Evolutionary conservation across 2,329 filamentous ascomycete species (phyloP), one percentile per base, ranked within the genome.

Genomic region (Diplodia intermedia): DNA sequence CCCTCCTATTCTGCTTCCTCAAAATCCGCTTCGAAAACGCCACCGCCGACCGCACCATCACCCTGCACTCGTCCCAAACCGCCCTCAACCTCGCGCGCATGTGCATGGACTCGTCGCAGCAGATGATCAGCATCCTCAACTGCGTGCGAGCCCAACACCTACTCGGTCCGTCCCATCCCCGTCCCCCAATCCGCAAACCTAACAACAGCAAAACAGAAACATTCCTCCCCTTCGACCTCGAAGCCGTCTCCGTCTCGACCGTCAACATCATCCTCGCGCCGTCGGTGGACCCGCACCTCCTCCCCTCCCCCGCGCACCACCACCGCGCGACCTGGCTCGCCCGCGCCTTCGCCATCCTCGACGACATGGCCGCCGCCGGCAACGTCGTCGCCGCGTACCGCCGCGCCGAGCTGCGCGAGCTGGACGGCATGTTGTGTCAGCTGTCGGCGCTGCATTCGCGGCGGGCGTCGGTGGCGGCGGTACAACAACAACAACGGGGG

Each of bases 221-320:
- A 0, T 85, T 85, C 68, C 77, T 85, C 0, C 82, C 82, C 0
- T 84, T 83, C 62, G 82, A 85, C 67, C 76, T 84, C 0, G 82
- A 85, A 52, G 75, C 81, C 0, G 72, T 82, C 0, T 84, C 82
- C 15, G 78, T 82, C 0, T 82, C 83, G 0, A 80, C 78, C 1
- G 75, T 83, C n/a, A 77, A 81, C 12, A 74, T 84, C 0, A 71
- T 83, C 0, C 71, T 84, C 1, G 79, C 75, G 14, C 70, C 71
- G 11, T 73, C 75, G 26, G 70, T 76, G 26, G 75, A 76, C n/a
- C 57, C 0, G n/a, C 81, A 0, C 71, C 76, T 57, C 73, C 70
- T 80, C 7, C 80, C 81, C 31, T 23, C 23, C 2, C 23, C 23
- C 23, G 23, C 23, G 23, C 23, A 23, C 53, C 76, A 76, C 2